Evolutionary conservation across 352 stramenopile genomes (phyloP), one percentile per base, ranked within the genome.

Genomic region (Pythium dissimile): DNA sequence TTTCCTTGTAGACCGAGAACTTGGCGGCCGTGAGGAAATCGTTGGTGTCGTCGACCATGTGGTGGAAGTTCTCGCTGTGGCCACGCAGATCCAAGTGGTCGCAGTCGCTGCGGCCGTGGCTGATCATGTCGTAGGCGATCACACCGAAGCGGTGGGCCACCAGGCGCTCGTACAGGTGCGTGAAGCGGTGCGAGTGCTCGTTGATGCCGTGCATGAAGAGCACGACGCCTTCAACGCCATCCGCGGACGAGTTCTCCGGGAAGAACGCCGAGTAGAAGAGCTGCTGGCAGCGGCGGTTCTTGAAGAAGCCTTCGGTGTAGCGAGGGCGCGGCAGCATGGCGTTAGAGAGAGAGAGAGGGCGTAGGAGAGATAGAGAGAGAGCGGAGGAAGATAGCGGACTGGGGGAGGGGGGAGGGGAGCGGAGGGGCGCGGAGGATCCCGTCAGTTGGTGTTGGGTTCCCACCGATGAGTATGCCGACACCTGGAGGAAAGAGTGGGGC

Each of bases 1-100:
- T 70, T 20, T 67, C 51, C 16, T 50, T 64, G 49, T 73, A 71
- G 20, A 86, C 52, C 0, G 52, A 44, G 20, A 58, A 37, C 53
- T 83, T 83, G 35, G 72, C 74, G 26, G 67, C 47, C 32, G 67
- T 71, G 42, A 86, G 32, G 37, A 88, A 81, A 20, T 69, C 48
- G 68, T 90, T 86, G 10, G 75, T 85, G 66, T 90, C 77, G 66
- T 90, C 73, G 37, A 90, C 72, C 46, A 90, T 83, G 63, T 75
- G 70, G 31, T 67, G 54, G 48, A 90, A 87, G 16, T 68, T 42
- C n/a, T 81, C 76, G 53, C 65, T 67, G 58, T 86, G 73, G 15
- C 61, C 77, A 1, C 73, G 69, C 46, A 83, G 28, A 0, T 42
- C 55, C 8, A 35, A 47, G 31, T 52, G 46, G 32, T 84, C 76